Evolutionary conservation across 208 protist species (phyloP), one percentile per base, ranked within the genome.

Genomic region (Leishmania tarentolae): DNA sequence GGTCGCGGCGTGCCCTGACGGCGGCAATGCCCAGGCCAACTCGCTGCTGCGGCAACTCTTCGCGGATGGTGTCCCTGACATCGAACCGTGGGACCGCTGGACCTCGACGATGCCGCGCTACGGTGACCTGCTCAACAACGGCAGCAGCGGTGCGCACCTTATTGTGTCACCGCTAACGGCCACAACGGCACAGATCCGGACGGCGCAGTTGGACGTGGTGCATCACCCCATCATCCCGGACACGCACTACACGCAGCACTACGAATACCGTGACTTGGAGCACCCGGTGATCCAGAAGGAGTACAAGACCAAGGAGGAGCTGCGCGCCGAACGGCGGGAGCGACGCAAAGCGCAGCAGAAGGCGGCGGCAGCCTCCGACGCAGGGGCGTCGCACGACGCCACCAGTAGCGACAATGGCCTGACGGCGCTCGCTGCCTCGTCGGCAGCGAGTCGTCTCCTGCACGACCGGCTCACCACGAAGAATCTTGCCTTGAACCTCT

Each of bases 71-170:
- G 91, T 96, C 68, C 93, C 93, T 0, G 93, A 96, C 78, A 88
- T 96, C 24, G 91, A 95, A 82, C 93, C 93, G 81, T 97, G 93
- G 92, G 93, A 97, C 77, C 77, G 86, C 31, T 95, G 91, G 91
- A 88, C 90, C 24, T 90, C 90, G 42, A 69, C 83, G 7, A 81
- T 92, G 70, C 93, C 92, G 19, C 89, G 91, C 69, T 97, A 95
- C 84, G 85, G 81, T 44, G 76, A 81, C n/a, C 4, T 40, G 44
- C 69, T 7, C 11, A 61, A 3, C 42, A 9, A 53, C 50, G 44
- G 40, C 15, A 24, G 66, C 40, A 21, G 40, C 40, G 11, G 42
- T 21, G 61, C 50, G 61, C 78, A 82, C 59, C 66, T 86, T 0
- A 11, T 79, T 11, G 70, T 87, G n/a, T 68, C 78, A 24, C 76